Conservation (phyloP, 1,284 basidiomycete species). For the Cryptococcus sp. region DNA sequence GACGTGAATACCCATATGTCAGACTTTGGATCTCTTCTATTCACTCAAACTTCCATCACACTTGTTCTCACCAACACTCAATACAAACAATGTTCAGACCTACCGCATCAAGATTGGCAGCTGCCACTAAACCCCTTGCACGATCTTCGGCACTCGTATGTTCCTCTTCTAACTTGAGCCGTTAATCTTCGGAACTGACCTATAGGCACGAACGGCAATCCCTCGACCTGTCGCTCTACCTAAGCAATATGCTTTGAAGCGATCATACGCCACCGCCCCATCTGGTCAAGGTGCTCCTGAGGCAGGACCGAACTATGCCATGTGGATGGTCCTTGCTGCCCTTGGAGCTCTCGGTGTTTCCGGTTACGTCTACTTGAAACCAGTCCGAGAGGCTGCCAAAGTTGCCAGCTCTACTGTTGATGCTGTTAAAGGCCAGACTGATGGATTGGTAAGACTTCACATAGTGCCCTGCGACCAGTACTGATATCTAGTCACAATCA, state of each 20-base stretch:
- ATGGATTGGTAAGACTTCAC: conserved; percentile 12
- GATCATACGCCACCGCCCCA: conserved; percentile 2
- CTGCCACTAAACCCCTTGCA: not conserved
- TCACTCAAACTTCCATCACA: no score
- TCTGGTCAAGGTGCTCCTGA: conserved; percentile 5
- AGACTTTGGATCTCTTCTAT: no score
- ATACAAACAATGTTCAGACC: conserved; percentile 13
- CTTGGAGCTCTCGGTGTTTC: conserved; percentile 33
- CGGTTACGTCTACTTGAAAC: conserved; percentile 42
- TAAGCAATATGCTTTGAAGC: conserved; percentile 5
- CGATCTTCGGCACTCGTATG: not conserved
- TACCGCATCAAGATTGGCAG: conserved; percentile 12
- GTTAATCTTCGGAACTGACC: not conserved
- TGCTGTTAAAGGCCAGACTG: conserved; percentile 20
- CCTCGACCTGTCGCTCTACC: not conserved
- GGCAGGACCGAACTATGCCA: conserved; percentile 15
- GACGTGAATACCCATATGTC: no score
- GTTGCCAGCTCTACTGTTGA: conserved; percentile 23
- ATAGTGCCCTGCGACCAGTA: not conserved
- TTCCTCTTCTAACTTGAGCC: not conserved
- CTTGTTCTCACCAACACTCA: no score
- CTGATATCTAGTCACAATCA: conserved; percentile 7
- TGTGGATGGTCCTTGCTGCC: conserved; percentile 37
- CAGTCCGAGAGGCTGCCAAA: conserved; percentile 39
- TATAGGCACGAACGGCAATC: not conserved